Conservation (phyloP, 768 basidiomycete genomes). For the Xanthoconium stramineum region DNA sequence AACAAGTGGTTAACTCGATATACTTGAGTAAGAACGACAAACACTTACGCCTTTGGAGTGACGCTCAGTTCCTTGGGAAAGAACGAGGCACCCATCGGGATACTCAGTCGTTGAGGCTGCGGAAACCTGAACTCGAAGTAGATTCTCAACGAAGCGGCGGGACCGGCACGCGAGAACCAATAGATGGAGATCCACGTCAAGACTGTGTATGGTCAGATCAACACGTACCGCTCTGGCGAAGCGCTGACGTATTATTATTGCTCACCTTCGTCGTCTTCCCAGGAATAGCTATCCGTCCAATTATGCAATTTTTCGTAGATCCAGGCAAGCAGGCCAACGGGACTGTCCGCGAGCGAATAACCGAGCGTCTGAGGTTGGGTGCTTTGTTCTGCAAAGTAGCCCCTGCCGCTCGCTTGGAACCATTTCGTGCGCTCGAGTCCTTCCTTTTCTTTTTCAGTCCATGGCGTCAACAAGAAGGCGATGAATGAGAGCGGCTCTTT, state of each 20-base stretch:
- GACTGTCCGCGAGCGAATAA: slow-evolving; percentile 54
- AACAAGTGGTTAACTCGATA: too few relatives aligned
- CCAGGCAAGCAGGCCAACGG: slow-evolving; percentile 49
- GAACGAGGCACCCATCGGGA: slow-evolving; percentile 47
- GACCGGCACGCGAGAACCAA: slow-evolving; percentile 55
- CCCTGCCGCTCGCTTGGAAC: slow-evolving; percentile 22
- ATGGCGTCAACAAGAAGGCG: slow-evolving; percentile 22
- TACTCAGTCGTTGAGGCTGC: slow-evolving; percentile 2
- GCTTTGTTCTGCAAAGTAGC: slow-evolving; percentile 30
- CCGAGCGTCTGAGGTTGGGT: slow-evolving; percentile 52
- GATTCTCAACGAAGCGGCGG: slow-evolving; percentile 52
- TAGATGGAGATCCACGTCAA: slow-evolving; percentile 57
- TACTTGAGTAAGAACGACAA: neutral
- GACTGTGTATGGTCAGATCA: slow-evolving; percentile 32
- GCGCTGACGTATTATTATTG: neutral
- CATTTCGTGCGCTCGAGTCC: slow-evolving; percentile 15
- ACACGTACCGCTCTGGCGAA: neutral
- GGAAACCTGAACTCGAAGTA: slow-evolving; percentile 27
- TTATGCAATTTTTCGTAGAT: slow-evolving; percentile 48
- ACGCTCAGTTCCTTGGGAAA: slow-evolving; percentile 48
- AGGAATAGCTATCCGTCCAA: slow-evolving; percentile 50
- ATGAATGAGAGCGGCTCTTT: slow-evolving; percentile 26
- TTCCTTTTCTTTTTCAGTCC: slow-evolving; percentile 24
- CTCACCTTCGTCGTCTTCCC: slow-evolving; percentile 53
- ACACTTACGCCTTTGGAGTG: slow-evolving; percentile 37